phyloP scores from a whole-genome alignment of 1,139 yeast species.

The Wickerhamomyces sp. region DNA sequence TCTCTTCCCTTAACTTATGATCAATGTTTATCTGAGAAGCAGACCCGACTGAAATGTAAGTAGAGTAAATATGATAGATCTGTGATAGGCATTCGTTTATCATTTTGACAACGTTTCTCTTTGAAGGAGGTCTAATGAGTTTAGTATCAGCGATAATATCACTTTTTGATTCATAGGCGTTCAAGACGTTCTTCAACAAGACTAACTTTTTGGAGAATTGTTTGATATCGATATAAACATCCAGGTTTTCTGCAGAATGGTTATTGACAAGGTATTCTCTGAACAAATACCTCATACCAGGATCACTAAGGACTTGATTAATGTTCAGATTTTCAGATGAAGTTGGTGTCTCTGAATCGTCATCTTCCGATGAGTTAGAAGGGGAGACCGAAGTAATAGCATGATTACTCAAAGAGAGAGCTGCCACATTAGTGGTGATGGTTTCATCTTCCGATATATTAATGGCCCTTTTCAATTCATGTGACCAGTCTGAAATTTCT shows the following conservation, averaged over 20 bases:
- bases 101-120: conserved; percentile 37
- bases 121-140: conserved; percentile 13
- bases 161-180: conserved; percentile 20
- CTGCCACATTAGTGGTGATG: conserved; percentile 9
- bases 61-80: conserved; percentile 61
- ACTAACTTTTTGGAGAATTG: conserved; percentile 37
- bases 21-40: conserved; percentile 72
- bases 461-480: conserved; percentile 6
- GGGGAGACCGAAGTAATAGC: conserved; percentile 3
- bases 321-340: conserved; percentile 27
- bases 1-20: conserved; percentile 45
- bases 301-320: conserved; percentile 57
- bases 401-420: conserved; percentile 17
- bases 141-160: conserved; percentile 4
- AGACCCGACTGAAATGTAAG: conserved; percentile 65
- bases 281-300: conserved; percentile 72
- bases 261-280: conserved; percentile 57
- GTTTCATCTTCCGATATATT: conserved; percentile 17
- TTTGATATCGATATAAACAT: conserved; percentile 59
- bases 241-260: conserved; percentile 71
- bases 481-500: conserved; percentile 35
- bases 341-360: neutral
- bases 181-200: conserved; percentile 30
- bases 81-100: conserved; percentile 50
- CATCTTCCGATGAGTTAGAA: conserved; percentile 1